Base-by-base conservation (phyloP, 176 grass and related monocot species). In the Puya raimondii region DNA sequence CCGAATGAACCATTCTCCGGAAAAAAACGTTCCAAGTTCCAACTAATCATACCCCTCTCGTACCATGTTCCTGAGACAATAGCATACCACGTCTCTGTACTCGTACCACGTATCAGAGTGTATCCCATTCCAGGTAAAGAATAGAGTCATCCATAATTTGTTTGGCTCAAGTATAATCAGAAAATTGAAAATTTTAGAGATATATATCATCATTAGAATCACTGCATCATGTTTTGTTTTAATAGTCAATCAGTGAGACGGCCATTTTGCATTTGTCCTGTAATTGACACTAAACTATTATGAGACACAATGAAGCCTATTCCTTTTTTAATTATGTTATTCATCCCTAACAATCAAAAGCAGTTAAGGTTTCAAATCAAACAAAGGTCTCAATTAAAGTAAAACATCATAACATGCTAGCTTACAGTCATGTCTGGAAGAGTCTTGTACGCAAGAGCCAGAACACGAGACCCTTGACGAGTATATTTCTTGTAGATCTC, bases 401-500 rank as follows among this genome's bases (percentile, higher is more conserved):
- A 42, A 42, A 42, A 51, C 65, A 70, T 42, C 57, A 66, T 22
- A 9, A 78, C 57, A 71, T 47, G 69, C 9, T 14, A 82, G 79
- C 91, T 86, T 88, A 99, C 94, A 88, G 94, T 76, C 89, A 99
- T 93, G 14, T 99, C 94, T 12, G 87, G 87, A 84, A 99, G 94
- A 18, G 69, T 49, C 78, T 93, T 99, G 56, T 91, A 99, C 47
- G 94, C 94, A 74, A 99, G 94, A 82, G 94, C 87, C 78, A 93
- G 81, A 64, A 99, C 94, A 29, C 94, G 86, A 75, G 94, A 99
- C 20, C 94, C 94, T 69, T 99, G 94, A 0, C 94, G 79, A 1
- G 94, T 99, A 80, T 93, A 99, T 59, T 90, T 99, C 70, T 99
- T 99, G 72, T 99, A 99, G 65, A 86, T 93, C 70, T 99, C 90